Evolutionary conservation across 306 rosid species (phyloP).

Genomic region (Citrullus colocynthis): DNA sequence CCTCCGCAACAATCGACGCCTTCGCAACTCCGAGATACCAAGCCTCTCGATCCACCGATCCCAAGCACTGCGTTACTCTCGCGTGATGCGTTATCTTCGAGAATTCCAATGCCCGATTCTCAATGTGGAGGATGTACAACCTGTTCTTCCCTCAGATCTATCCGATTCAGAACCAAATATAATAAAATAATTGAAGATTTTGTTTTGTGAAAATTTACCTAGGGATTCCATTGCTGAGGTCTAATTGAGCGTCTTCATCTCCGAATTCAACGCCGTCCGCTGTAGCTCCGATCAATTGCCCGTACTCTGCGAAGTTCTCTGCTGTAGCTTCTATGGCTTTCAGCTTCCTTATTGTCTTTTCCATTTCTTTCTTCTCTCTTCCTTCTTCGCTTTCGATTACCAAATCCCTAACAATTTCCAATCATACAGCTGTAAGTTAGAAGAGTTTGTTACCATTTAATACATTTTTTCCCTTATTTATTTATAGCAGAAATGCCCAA

Average conservation of each 20-base stretch:
- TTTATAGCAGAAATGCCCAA: too few relatives aligned
- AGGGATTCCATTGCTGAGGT: slow-evolving; percentile 61
- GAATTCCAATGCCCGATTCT: slow-evolving; percentile 37
- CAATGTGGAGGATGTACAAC: slow-evolving; percentile 63
- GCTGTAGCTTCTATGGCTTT: slow-evolving; percentile 54
- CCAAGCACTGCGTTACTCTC: slow-evolving; percentile 81
- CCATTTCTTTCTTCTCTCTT: too few relatives aligned
- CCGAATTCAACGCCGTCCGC: slow-evolving; percentile 49
- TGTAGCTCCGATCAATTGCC: slow-evolving; percentile 54
- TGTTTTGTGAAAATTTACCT: slow-evolving; percentile 25
- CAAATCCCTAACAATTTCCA: too few relatives aligned
- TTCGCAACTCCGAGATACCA: slow-evolving; percentile 91
- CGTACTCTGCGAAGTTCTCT: slow-evolving; percentile 41
- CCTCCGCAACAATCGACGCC: slow-evolving; percentile 41
- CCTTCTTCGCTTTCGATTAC: too few relatives aligned
- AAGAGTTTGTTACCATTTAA: too few relatives aligned
- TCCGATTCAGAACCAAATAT: neutral
- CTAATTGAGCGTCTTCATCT: slow-evolving; percentile 67
- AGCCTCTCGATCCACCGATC: slow-evolving; percentile 53
- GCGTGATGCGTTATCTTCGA: slow-evolving; percentile 70
- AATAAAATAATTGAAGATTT: neutral
- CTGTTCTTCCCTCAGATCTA: slow-evolving; percentile 9
- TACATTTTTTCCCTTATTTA: too few relatives aligned
- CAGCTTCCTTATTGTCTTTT: slow-evolving; percentile 10
- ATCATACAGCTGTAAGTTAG: too few relatives aligned